Evolutionary conservation across 2,329 filamentous ascomycete genomes (phyloP), one percentile per base, ranked within the genome.

Genomic region (Neopestalotiopsis sp.): DNA sequence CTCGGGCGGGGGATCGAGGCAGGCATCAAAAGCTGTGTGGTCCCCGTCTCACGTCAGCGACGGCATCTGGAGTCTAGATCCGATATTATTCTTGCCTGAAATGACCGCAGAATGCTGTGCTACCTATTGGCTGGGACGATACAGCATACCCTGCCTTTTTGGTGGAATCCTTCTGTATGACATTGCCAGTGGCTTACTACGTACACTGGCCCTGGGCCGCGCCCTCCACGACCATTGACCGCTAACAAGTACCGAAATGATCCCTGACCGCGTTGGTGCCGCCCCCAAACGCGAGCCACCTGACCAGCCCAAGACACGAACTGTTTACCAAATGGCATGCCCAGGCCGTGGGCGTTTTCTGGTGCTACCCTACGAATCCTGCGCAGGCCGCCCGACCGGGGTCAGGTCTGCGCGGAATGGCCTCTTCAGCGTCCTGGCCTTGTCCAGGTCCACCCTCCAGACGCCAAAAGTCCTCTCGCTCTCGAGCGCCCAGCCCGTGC

Each of bases 231-330:
- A 42, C 40, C 40, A 42, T 57, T 28, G 52, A 20, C 52, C 52
- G 52, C 52, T 57, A 57, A 57, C 24, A 28, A 20, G 24, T 28
- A 57, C 52, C 52, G 52, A 57, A 57, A 57, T 57, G n/a, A 57
- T 57, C n/a, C 52, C 52, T 57, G 17, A n/a, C 24, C 24, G 52
- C 24, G 52, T 57, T 57, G 52, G 24, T 57, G 52, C 52, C 52
- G 52, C 52, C 52, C 52, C 52, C 52, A 57, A 57, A 57, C 52
- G 52, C 52, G 52, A 28, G 52, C 24, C 52, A 57, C 52, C 52
- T 20, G 52, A 20, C 4, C 24, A 28, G 40, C 40, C 40, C 40
- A 42, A 42, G 40, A 42, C 5, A 42, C 40, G 40, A 42, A 42
- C 40, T 42, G 40, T 14, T 42, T 42, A 12, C 40, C 52, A 57